Percentiles rank a stretch among this genome's conserved stretches.
Evolutionary conservation across 441 rosid genomes (phyloP).

Genomic region (Aquilaria agallochum): DNA sequence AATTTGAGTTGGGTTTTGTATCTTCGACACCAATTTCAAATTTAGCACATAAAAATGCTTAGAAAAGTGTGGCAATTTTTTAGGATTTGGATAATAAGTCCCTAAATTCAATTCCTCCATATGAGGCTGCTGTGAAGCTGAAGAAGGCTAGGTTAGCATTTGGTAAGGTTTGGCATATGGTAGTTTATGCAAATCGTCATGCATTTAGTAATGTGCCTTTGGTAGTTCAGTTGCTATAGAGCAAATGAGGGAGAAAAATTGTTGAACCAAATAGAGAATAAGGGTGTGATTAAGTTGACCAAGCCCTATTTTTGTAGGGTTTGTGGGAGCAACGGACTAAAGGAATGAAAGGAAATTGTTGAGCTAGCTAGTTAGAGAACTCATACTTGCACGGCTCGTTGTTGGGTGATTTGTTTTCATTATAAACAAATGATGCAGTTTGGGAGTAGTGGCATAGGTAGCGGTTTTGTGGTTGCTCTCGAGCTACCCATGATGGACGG

Average conservation of each 20-base stretch:
- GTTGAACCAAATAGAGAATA: conserved; percentile 56
- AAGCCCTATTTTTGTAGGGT: conserved; percentile 66
- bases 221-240: conserved; percentile 30
- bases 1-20: conserved; percentile 20
- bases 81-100: conserved; percentile 92
- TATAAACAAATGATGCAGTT: no score
- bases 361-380: no score
- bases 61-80: conserved; percentile 45
- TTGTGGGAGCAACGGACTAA: conserved; percentile 39
- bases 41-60: conserved; percentile 18
- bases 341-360: no score
- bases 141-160: conserved; percentile 57
- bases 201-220: conserved; percentile 56
- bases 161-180: conserved; percentile 55
- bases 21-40: conserved; percentile 25
- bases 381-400: no score
- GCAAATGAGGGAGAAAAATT: conserved; percentile 47
- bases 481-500: no score
- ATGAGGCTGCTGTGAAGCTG: conserved; percentile 72
- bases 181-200: conserved; percentile 63
- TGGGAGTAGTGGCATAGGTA: no score
- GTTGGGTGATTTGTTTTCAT: no score
- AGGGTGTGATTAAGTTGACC: conserved; percentile 45
- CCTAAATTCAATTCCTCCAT: conserved; percentile 59
- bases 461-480: no score